Base-by-base conservation (phyloP, 1,284 basidiomycete species). In the Puccinia triticina region DNA sequence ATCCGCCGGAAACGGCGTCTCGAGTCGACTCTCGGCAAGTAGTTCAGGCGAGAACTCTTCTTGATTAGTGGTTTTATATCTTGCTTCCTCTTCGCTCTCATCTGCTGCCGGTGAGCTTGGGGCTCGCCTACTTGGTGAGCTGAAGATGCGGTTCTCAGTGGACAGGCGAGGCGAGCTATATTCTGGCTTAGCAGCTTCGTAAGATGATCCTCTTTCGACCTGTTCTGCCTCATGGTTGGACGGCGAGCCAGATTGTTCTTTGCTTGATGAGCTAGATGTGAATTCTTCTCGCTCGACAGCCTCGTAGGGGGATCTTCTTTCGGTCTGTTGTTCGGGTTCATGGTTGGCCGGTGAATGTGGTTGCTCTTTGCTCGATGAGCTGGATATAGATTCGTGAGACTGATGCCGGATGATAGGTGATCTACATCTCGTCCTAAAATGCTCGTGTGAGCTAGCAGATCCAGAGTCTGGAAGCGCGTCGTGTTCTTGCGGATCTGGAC, bases 191-290 rank as follows among this genome's bases (percentile, higher is more conserved):
- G 34, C 5, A n/a, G 21, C 18, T 21, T 66, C 34, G n/a, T 21
- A 37, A 18, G 34, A 1, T 32, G 64, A 43, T 40, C n/a, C 37
- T 1, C 40, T 12, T 43, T 40, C 3, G 32, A 11, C 34, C 16
- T 66, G 21, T 40, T 32, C 37, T 40, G 16, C 18, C 12, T 43
- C 29, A 43, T 61, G 2, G 29, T 32, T 23, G 40, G 64, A 32
- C 18, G 64, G 18, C 37, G 64, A 40, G 37, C 21, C 43, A 1
- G 37, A 2, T 7, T 66, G 3, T 21, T 66, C 29, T n/a, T 16
- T 29, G 29, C 59, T 43, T 40, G 64, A 66, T 43, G 64, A 66
- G 23, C 64, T 66, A 18, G 64, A n/a, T n/a, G n/a, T n/a, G n/a
- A n/a, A n/a, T n/a, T n/a, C n/a, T 57, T 66, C 16, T n/a, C 43